Conservation (phyloP, 2,329 filamentous ascomycete species). For the Pyrenophora seminiperda region DNA sequence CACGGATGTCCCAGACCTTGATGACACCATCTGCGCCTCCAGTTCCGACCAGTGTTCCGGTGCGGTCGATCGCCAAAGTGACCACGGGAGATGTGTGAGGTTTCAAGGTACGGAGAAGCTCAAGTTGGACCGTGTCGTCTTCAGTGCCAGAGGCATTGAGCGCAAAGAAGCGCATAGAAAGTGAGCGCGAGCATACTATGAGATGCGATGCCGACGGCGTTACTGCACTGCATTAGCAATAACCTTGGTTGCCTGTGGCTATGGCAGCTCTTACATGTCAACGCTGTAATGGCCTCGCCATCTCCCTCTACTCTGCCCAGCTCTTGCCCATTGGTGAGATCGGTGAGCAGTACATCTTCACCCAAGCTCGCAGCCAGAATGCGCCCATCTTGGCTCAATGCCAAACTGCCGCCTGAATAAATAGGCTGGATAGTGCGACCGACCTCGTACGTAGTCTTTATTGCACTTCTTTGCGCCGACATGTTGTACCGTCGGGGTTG, state of each 20-base stretch:
- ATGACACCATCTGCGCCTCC: conserved; percentile 91
- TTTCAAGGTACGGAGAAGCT: conserved; percentile 79
- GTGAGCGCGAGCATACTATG: conserved; percentile 89
- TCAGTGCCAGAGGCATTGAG: conserved; percentile 64
- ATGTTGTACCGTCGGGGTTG: conserved; percentile 9
- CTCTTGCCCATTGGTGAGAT: conserved; percentile 80
- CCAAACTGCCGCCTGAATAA: conserved; percentile 87
- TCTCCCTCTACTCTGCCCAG: conserved; percentile 83
- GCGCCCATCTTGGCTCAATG: conserved; percentile 78
- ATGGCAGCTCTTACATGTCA: conserved; percentile 59
- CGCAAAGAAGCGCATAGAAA: conserved; percentile 90
- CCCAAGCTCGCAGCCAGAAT: conserved; percentile 88
- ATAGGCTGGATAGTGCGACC: conserved; percentile 85
- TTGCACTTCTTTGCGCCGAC: conserved; percentile 59
- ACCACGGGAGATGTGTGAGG: conserved; percentile 90
- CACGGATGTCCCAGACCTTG: conserved; percentile 94
- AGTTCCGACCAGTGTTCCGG: conserved; percentile 87
- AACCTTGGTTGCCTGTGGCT: neutral
- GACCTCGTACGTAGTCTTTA: conserved; percentile 89
- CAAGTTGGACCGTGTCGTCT: conserved; percentile 63
- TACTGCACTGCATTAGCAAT: conserved; percentile 59
- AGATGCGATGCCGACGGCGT: conserved; percentile 88
- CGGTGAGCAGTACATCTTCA: conserved; percentile 87
- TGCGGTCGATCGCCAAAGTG: conserved; percentile 81
- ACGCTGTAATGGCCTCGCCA: conserved; percentile 74